These are phyloP conservation scores for Apocynum venetum DNA, from an alignment of 257 asterid genomes.

Conservation along the genomic window DNA sequence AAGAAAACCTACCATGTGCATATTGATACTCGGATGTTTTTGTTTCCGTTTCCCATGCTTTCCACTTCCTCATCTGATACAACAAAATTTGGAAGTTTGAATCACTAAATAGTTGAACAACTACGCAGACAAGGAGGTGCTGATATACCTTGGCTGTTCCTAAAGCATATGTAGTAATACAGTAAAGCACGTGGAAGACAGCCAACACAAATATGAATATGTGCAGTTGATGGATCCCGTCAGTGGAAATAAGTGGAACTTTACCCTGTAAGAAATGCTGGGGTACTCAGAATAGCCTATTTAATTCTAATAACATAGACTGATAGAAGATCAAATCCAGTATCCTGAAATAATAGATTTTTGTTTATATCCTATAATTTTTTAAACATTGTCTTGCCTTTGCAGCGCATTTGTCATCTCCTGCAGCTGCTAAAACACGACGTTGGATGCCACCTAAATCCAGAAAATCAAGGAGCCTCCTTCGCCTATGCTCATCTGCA, in stretches of 20 bases:
- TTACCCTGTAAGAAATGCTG: slow-evolving; percentile 39
- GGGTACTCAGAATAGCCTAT: neutral
- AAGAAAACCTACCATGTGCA: slow-evolving; percentile 40
- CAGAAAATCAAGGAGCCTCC: slow-evolving; percentile 25
- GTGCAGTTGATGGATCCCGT: slow-evolving; percentile 78
- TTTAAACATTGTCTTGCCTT: slow-evolving; percentile 29
- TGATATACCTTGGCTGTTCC: slow-evolving; percentile 54
- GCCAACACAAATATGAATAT: slow-evolving; percentile 67
- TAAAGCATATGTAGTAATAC: slow-evolving; percentile 51
- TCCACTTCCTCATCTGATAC: slow-evolving; percentile 73
- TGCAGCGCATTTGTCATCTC: slow-evolving; percentile 42
- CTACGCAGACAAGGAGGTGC: neutral
- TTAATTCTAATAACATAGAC: neutral
- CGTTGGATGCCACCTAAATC: slow-evolving; percentile 22
- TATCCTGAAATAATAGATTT: too few relatives aligned
- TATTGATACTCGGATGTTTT: slow-evolving; percentile 54
- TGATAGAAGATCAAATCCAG: neutral
- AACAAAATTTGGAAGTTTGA: neutral
- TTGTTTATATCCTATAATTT: too few relatives aligned
- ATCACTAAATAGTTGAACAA: neutral
- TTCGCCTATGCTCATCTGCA: slow-evolving; percentile 14
- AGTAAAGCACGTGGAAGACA: slow-evolving; percentile 45
- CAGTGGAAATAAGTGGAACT: slow-evolving; percentile 56
- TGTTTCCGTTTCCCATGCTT: slow-evolving; percentile 74
- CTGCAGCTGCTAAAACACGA: slow-evolving; percentile 39